Evolutionary conservation across 352 stramenopile genomes (phyloP).

Genomic region (Pythium pyrilobum): DNA sequence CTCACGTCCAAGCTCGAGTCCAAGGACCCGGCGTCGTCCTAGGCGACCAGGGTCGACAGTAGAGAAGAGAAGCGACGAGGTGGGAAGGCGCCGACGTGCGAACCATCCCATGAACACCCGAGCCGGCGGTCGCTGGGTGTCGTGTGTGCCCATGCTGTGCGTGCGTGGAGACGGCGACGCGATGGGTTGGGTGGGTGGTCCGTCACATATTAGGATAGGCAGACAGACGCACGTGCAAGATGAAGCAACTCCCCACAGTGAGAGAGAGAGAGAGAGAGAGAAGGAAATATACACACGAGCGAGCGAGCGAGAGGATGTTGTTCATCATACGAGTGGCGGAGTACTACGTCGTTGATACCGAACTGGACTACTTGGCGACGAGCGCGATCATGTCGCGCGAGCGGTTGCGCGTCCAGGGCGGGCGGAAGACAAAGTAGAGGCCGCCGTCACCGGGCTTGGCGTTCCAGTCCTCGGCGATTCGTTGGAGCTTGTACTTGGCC

Average conservation of each 20-base stretch:
- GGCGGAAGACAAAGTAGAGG: constrained; percentile 39
- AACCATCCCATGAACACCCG: too few species aligned
- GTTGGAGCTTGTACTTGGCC: constrained; percentile 70
- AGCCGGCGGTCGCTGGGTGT: too few species aligned
- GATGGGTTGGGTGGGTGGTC: too few species aligned
- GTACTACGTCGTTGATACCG: neutral
- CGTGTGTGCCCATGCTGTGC: too few species aligned
- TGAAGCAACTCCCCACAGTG: neutral
- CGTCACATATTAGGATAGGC: neutral
- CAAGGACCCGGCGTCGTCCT: neutral
- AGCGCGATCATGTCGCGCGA: constrained; percentile 18
- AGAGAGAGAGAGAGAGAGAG: neutral
- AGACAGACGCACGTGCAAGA: neutral
- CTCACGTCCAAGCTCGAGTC: constrained; percentile 49
- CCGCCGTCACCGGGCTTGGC: constrained; percentile 25
- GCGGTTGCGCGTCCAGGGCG: constrained; percentile 28
- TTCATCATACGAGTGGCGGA: neutral
- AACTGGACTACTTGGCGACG: constrained; percentile 5
- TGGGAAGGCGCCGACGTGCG: too few species aligned
- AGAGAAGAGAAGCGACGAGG: too few species aligned
- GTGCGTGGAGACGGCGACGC: too few species aligned
- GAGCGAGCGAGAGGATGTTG: neutral
- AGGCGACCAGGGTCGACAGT: too few species aligned
- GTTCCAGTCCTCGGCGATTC: constrained; percentile 80
- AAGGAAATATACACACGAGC: neutral